Evolutionary conservation across 106 monocot genomes (phyloP), one percentile per base, ranked within the genome.

Genomic region (Amphibolis antarctica): DNA sequence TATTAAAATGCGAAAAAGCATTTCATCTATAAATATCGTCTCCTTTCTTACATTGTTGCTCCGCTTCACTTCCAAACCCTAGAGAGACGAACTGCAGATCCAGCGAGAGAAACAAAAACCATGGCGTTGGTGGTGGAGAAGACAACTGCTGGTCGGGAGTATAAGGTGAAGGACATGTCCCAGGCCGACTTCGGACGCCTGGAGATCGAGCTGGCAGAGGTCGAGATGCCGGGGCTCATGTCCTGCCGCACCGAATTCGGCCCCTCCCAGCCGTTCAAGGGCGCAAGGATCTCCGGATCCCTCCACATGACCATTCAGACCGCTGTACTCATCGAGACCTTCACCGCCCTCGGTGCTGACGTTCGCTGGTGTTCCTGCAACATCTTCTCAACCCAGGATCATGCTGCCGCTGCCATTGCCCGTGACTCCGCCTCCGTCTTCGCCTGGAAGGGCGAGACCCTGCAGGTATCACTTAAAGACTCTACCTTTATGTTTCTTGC

Each of bases 271-370:
- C 86, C 90, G 0, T 82, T 90, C 69, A 71, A 73, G 53, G 86
- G 90, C 1, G 90, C 86, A 0, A 54, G 78, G 21, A 90, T 90
- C 80, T 75, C 90, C 31, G 90, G 90, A 1, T 90, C 86, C 54
- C 82, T 90, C 69, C 85, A 90, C 78, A 85, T 90, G 89, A 90
- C 85, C 44, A 85, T 85, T 80, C 89, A 85, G 80, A 90, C 89
- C 49, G 85, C 85, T 65, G 89, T 90, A 66, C 85, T 85, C 74
- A 90, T 90, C 64, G 85, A 85, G 65, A 85, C 85, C 66, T 79
- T 85, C 69, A 83, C 80, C 46, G 77, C 89, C 56, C 82, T 90
- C 22, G 89, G 89, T 56, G 89, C 85, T 15, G 89, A 90, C 67
- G 89, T 90, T 44, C 74, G 89, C 59, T 90, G 82, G 89, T 90